A percentile compares a stretch with the other conserved stretches of the same genome.
Conservation (phyloP, 805 yeast species). For the Metschnikowia drakensbergensis region DNA sequence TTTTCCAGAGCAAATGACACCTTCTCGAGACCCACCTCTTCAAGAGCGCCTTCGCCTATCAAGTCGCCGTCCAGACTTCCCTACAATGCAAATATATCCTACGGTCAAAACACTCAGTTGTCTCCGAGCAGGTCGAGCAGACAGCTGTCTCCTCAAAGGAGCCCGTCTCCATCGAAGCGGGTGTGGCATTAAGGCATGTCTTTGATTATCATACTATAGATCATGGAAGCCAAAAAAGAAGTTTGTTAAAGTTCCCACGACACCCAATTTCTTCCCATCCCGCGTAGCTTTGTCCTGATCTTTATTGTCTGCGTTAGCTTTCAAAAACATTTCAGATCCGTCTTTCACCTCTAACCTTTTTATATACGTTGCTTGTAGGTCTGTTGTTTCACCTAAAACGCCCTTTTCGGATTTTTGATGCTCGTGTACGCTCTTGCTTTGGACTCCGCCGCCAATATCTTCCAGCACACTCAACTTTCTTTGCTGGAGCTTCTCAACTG, state of each 20-base stretch:
- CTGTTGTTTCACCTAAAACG: constrained; percentile 13
- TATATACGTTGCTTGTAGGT: constrained; percentile 21
- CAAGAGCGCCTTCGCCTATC: constrained; percentile 16
- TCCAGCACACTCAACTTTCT: constrained; percentile 41
- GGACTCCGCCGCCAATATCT: constrained; percentile 43
- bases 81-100: constrained; percentile 14
- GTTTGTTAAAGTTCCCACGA: constrained; percentile 31
- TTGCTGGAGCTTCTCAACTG: constrained; percentile 56
- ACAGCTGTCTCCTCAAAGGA: constrained; percentile 18
- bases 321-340: constrained; percentile 36
- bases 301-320: constrained; percentile 16
- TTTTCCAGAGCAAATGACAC: constrained; percentile 13
- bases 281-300: constrained; percentile 22
- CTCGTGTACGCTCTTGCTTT: constrained; percentile 9
- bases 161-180: constrained; percentile 20
- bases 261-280: constrained; percentile 30
- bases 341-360: constrained; percentile 37
- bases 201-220: constrained; percentile 21
- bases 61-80: constrained; percentile 17
- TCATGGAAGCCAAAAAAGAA: constrained; percentile 44
- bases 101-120: constrained; percentile 17
- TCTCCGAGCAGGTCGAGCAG: constrained; percentile 16
- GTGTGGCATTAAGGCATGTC: constrained; percentile 13
- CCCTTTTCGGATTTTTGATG: constrained; percentile 11
- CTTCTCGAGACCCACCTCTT: constrained; percentile 10